These are phyloP conservation scores for Centrapalus pauciflorus DNA, from an alignment of 129 eudicot species.

Conservation along the genomic window DNA sequence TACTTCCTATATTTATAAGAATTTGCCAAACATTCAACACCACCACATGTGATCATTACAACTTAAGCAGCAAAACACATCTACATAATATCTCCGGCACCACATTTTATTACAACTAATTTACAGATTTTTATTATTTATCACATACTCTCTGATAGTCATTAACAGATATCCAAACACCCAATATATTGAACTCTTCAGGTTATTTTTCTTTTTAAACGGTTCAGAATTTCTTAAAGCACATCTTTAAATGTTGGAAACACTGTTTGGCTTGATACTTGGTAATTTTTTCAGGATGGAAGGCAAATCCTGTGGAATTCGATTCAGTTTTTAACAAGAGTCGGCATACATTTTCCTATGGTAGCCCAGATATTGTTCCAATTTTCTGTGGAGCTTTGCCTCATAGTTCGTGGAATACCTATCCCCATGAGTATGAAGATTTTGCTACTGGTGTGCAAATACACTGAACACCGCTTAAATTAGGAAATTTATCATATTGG, in stretches of 20 bases:
- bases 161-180: no score
- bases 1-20: no score
- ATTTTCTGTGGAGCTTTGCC: slow-evolving; percentile 91
- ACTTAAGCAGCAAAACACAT: no score
- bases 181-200: background rate
- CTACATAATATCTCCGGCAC: no score
- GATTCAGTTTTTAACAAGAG: slow-evolving; percentile 96
- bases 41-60: no score
- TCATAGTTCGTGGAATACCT: slow-evolving; percentile 90
- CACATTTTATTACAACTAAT: no score
- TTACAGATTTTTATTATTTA: no score
- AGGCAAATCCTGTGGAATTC: slow-evolving; percentile 97
- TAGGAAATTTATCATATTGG: background rate
- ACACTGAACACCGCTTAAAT: background rate
- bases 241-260: background rate
- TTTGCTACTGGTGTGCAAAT: slow-evolving; percentile 79
- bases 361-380: slow-evolving; percentile 98
- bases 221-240: background rate
- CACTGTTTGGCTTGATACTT: background rate
- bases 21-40: no score
- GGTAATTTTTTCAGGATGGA: slow-evolving; percentile 69
- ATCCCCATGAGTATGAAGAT: slow-evolving; percentile 97
- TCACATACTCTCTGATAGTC: no score
- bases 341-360: slow-evolving; percentile 78
- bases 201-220: background rate